These are phyloP conservation scores for Hippophae tibetana DNA, from an alignment of 306 rosid genomes.

Conservation along the genomic window DNA sequence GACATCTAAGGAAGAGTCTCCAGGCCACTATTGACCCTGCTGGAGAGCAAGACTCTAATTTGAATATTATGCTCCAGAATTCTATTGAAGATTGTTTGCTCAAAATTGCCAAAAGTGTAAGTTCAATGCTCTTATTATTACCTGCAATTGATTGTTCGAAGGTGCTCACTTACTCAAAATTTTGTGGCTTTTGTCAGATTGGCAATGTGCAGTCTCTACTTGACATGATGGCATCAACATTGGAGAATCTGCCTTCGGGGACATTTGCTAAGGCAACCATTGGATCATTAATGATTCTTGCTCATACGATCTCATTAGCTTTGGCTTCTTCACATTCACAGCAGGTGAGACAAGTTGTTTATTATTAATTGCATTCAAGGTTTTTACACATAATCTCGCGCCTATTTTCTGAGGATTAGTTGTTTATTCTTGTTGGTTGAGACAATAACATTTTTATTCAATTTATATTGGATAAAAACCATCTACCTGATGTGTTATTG, in stretches of 20 bases:
- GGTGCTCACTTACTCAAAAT: constrained; percentile 12
- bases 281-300: constrained; percentile 67
- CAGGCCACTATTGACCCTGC: constrained; percentile 60
- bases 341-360: constrained; percentile 43
- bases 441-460: too few species aligned
- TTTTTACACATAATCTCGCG: background rate
- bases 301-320: constrained; percentile 57
- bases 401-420: background rate
- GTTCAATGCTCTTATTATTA: constrained; percentile 7
- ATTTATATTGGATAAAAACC: too few species aligned
- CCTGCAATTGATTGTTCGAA: constrained; percentile 8
- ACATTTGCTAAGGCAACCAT: constrained; percentile 63
- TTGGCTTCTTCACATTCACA: constrained; percentile 39
- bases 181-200: constrained; percentile 38
- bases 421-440: background rate
- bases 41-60: constrained; percentile 70
- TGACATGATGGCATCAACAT: constrained; percentile 76
- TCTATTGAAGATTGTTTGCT: constrained; percentile 81
- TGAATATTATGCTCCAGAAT: constrained; percentile 64
- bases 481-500: too few species aligned
- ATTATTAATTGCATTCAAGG: background rate
- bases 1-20: constrained; percentile 93
- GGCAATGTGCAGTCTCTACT: constrained; percentile 59
- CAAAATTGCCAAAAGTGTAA: constrained; percentile 76
- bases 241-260: constrained; percentile 79